Conservation (phyloP, 495 filamentous ascomycete genomes). For the Tuber aestivum region DNA sequence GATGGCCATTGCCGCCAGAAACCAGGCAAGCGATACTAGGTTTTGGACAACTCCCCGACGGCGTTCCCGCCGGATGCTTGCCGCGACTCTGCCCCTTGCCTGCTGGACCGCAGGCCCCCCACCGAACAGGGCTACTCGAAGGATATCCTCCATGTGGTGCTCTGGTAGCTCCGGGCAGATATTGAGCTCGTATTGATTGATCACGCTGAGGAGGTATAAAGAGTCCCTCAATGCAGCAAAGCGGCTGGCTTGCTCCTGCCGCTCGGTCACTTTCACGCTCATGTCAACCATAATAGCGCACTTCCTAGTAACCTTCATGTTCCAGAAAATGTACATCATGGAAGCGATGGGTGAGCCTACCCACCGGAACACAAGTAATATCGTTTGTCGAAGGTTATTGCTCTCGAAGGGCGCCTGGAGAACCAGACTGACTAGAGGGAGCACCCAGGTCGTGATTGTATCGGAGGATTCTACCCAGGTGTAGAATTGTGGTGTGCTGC, state of each 20-base stretch:
- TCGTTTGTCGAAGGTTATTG: constrained; percentile 44
- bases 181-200: constrained; percentile 46
- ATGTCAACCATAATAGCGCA: constrained; percentile 49
- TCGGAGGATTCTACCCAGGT: constrained; percentile 41
- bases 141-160: constrained; percentile 12
- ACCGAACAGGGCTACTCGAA: constrained; percentile 28
- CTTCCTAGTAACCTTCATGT: constrained; percentile 48
- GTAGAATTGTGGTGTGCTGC: constrained; percentile 17
- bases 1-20: constrained; percentile 43
- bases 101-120: constrained; percentile 8
- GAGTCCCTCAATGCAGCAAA: constrained; percentile 47
- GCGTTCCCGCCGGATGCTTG: constrained; percentile 10
- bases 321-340: constrained; percentile 48
- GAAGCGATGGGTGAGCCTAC: constrained; percentile 46
- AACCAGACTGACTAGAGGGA: constrained; percentile 47
- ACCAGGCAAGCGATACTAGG: constrained; percentile 27
- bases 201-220: constrained; percentile 47
- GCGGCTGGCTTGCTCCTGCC: constrained; percentile 35
- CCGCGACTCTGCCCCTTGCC: neutral
- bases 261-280: constrained; percentile 43
- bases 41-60: constrained; percentile 23
- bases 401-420: constrained; percentile 50
- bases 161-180: neutral
- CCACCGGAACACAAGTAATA: constrained; percentile 44
- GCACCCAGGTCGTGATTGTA: constrained; percentile 49